Conservation (phyloP, 495 filamentous ascomycete species). For the Elaphomyces granulatus region DNA sequence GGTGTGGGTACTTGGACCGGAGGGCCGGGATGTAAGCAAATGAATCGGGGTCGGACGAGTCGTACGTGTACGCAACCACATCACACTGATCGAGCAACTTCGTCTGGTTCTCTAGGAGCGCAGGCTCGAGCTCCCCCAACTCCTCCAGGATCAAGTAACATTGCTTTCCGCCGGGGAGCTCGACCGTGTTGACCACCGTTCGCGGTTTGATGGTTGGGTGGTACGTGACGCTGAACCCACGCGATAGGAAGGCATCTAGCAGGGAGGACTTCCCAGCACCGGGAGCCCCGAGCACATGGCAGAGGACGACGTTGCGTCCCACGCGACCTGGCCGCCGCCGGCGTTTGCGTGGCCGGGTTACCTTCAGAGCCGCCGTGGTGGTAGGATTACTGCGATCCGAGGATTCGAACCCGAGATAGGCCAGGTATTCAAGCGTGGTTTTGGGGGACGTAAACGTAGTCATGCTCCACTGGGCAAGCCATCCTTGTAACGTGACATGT, state of each 20-base stretch:
- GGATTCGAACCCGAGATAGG: slow-evolving; percentile 79
- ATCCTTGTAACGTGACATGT: slow-evolving; percentile 90
- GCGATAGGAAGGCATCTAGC: slow-evolving; percentile 78
- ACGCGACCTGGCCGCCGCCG: slow-evolving; percentile 67
- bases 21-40: slow-evolving; percentile 83
- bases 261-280: slow-evolving; percentile 80
- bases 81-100: slow-evolving; percentile 91
- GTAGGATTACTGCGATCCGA: slow-evolving; percentile 48
- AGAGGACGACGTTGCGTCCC: slow-evolving; percentile 90
- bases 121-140: slow-evolving; percentile 86
- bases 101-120: slow-evolving; percentile 78
- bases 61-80: slow-evolving; percentile 88
- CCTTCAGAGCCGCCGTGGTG: slow-evolving; percentile 70
- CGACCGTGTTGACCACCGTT: slow-evolving; percentile 88
- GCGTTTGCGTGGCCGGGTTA: slow-evolving; percentile 80
- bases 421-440: slow-evolving; percentile 87
- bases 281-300: slow-evolving; percentile 77
- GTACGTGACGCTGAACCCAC: slow-evolving; percentile 74
- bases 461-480: slow-evolving; percentile 99
- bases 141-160: slow-evolving; percentile 94
- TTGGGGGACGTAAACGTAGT: slow-evolving; percentile 93
- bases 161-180: slow-evolving; percentile 90
- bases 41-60: slow-evolving; percentile 88
- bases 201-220: slow-evolving; percentile 89
- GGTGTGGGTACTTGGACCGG: slow-evolving; percentile 58